Conservation (phyloP, 1,139 yeast genomes). For the Lodderomyces metapsilosis region DNA sequence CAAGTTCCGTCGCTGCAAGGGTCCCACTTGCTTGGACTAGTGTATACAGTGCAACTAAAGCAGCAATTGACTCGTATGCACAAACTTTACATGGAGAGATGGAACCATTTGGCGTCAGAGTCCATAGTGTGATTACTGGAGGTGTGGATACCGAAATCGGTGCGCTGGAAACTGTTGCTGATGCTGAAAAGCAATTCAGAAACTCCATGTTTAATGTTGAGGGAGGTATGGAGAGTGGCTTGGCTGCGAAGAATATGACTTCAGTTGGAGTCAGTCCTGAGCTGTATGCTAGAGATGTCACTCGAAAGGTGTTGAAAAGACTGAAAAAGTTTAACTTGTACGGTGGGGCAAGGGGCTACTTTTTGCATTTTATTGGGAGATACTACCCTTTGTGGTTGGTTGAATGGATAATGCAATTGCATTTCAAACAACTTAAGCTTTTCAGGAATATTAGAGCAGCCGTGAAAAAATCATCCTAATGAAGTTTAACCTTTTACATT, state of each 20-base stretch:
- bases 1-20: conserved; percentile 35
- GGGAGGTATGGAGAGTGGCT: conserved; percentile 27
- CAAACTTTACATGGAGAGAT: conserved; percentile 62
- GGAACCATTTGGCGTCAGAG: conserved; percentile 37
- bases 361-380: conserved; percentile 22
- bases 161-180: conserved; percentile 15
- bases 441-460: conserved; percentile 10
- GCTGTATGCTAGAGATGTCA: conserved; percentile 32
- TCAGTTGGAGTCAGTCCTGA: conserved; percentile 22
- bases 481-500: too few relatives aligned
- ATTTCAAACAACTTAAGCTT: conserved; percentile 31
- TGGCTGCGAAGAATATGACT: conserved; percentile 25
- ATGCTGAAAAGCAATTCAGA: conserved; percentile 4
- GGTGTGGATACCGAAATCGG: conserved; percentile 38
- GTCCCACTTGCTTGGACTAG: conserved; percentile 37
- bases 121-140: conserved; percentile 40
- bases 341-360: conserved; percentile 23
- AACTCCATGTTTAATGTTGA: conserved; percentile 28
- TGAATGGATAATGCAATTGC: conserved; percentile 22
- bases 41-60: conserved; percentile 41
- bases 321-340: conserved; percentile 31
- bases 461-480: too few relatives aligned
- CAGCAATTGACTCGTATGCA: conserved; percentile 75
- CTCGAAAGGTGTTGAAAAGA: conserved; percentile 19
- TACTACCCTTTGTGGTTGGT: conserved; percentile 31